Evolutionary conservation across 2,329 filamentous ascomycete genomes (phyloP), one percentile per base, ranked within the genome.

Genomic region (Apiospora sp.): DNA sequence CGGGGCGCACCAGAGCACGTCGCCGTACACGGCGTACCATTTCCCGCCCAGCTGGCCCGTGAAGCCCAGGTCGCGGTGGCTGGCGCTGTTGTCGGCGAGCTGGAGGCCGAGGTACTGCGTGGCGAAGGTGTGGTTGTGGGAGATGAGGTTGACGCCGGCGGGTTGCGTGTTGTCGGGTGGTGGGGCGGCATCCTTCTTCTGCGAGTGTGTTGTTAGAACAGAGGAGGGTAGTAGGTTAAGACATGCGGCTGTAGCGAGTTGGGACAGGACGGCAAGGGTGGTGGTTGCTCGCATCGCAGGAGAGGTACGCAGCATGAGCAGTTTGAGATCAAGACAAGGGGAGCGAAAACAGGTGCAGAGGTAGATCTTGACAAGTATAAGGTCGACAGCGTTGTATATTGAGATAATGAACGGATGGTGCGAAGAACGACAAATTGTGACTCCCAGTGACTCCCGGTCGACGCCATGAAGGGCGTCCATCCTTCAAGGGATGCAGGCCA

Each of bases 11-110:
- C 83, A 85, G 1, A 84, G 70, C 8, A 77, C 79, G 71, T 83
- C 81, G 16, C 79, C 80, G 22, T 81, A 85, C 1, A 84, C 76
- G 24, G 81, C 82, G 61, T 82, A 84, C 82, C 82, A 85, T 51
- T 80, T 79, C 0, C 81, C 82, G 37, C 75, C 76, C 0, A 83
- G 76, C 19, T 80, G 75, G 34, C 82, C 81, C 0, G 82, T 79
- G 73, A 83, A 84, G 2, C 82, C 82, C 1, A 84, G 73, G 49
- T 84, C 82, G 4, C 81, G 81, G 16, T 80, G 79, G 67, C 79
- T 82, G 74, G 80, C 80, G 75, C 82, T 83, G 71, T 78, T 75
- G 71, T 78, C 75, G 16, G 83, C 77, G 6, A 71, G 74, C 71
- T 85, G 84, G 27, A 81, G 76, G 30, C 83, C 84, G 1, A 85